A percentile compares a stretch with the other conserved stretches of the same genome.
Evolutionary conservation across 306 rosid genomes (phyloP).

Genomic region (Prunus mira): DNA sequence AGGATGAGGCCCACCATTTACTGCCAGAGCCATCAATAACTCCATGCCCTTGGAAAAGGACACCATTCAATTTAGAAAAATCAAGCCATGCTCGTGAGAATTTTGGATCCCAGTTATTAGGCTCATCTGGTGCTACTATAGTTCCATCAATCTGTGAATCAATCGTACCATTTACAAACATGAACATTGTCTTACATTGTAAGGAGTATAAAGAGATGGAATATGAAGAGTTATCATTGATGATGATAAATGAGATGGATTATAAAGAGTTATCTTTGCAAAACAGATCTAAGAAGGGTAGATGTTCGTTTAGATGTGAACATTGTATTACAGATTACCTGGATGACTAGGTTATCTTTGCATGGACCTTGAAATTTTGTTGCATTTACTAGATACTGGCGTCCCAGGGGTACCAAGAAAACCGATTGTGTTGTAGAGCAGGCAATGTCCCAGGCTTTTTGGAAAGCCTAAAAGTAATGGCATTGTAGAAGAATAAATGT

Average conservation of each 20-base stretch:
- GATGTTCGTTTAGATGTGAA: background rate
- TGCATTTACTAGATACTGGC: constrained; percentile 76
- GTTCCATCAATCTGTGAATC: constrained; percentile 78
- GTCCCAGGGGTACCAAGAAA: constrained; percentile 71
- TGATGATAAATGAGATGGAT: background rate
- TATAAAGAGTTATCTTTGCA: constrained; percentile 6
- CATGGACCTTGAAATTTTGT: constrained; percentile 86
- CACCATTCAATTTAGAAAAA: constrained; percentile 56
- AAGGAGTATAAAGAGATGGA: background rate
- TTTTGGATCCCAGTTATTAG: constrained; percentile 75
- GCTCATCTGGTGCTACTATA: constrained; percentile 88
- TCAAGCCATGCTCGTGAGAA: constrained; percentile 66
- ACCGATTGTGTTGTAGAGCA: constrained; percentile 74
- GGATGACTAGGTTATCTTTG: constrained; percentile 55
- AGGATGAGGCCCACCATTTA: constrained; percentile 99
- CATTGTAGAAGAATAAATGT: constrained; percentile 31
- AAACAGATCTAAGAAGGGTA: background rate
- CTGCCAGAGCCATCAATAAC: constrained; percentile 93
- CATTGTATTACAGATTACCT: constrained; percentile 39
- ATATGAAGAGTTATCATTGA: background rate
- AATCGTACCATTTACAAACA: background rate
- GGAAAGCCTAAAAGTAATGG: constrained; percentile 58
- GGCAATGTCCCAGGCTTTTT: constrained; percentile 78
- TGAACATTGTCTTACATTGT: background rate
- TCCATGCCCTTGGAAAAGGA: constrained; percentile 78